Base-by-base conservation (phyloP, 129 eudicot species). In the Centella asiatica region DNA sequence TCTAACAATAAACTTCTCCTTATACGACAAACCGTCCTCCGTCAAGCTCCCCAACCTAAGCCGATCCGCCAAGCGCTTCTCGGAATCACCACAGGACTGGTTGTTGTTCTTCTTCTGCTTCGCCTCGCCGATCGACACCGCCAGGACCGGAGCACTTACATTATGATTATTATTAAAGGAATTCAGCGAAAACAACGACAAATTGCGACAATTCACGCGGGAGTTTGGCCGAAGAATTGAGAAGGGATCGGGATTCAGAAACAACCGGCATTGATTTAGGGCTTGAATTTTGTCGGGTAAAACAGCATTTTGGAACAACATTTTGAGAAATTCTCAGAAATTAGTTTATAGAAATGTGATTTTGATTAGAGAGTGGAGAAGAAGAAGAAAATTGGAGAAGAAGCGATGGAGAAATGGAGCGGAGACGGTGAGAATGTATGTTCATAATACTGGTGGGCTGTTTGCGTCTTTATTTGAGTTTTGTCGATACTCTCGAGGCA, bases 11-110 rank as follows among this genome's bases (percentile, higher is more conserved):
- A 90, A 90, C 47, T 79, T 86, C 77, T 90, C 97, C 73, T 81
- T 90, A 61, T 90, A 90, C 34, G 95, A 86, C 39, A 90, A 71
- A 13, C 95, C 95, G 57, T 84, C 95, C 52, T 86, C 85, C 63
- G 81, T 74, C 78, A 86, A 79, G 69, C 94, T 83, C 69, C 97
- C 97, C 60, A 83, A 26, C 89, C 97, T 61, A 17, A 90, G 74
- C 78, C 60, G 52, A 28, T 86, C 94, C 39, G 95, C 97, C 42
- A 83, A 50, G 59, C 72, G 76, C 31, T 72, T 69, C 67, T 75
- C 68, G n/a, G n/a, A n/a, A 54, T 45, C 18, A 15, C 47, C 47
- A n/a, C 1, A 64, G 57, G 44, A 44, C 72, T 78, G 67, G 45
- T 60, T 44, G 64, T 50, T 64, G 62, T 51, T 44, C 72, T 72